Evolutionary conservation across 169 alveolate genomes (phyloP), one percentile per base, ranked within the genome.

Genomic region (Cryptosporidium tyzzeri): DNA sequence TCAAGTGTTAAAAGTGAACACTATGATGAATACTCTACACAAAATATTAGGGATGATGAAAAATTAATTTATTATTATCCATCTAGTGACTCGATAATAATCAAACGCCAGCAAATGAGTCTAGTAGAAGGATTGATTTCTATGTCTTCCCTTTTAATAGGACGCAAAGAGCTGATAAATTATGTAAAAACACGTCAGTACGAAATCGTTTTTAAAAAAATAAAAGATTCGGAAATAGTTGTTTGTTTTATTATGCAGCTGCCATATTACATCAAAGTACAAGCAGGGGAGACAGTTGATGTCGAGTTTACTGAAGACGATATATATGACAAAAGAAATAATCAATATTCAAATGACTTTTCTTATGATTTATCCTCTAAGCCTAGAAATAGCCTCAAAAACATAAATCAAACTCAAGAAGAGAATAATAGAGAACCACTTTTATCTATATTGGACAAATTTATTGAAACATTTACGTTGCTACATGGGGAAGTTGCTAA

Each of bases 31-130:
- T 12, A 10, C 21, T 18, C 33, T 10, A 41, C 29, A 14, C 45
- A 10, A 16, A 26, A 65, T 62, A 37, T 65, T 62, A 21, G 33
- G 18, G 31, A 29, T 16, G 58, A 44, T 5, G 70, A 80, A 14
- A 80, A 80, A 65, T 62, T 80, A 62, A 55, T 80, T 61, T 80
- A 80, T 9, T 80, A 61, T 80, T 80, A 41, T 65, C 89, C 89
- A 23, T 39, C 80, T 37, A 58, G 5, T 26, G 44, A 61, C 29
- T 29, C 73, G 9, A 26, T 23, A 29, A 0, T 16, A 31, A 26
- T 16, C 44, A 59, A 41, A 62, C 39, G 50, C n/a, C 59, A 44
- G 50, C 62, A 80, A 31, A 48, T 80, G 75, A 41, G 69, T 29
- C n/a, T 80, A 1, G 21, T 80, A 21, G 89, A 80, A 21, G 89